Conservation (phyloP, 805 yeast species). For the Wickerhamomyces alni region DNA sequence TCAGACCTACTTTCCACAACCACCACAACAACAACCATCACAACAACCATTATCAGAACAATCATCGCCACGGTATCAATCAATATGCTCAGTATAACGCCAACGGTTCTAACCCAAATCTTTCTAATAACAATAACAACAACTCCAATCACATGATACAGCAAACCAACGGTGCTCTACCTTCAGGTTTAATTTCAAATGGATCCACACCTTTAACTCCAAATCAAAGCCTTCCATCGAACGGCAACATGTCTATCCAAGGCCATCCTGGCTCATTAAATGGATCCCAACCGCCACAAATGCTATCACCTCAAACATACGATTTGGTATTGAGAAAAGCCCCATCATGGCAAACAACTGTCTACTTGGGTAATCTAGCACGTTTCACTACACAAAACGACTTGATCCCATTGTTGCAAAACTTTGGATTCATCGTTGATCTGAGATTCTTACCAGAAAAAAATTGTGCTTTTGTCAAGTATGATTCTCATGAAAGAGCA, state of each 20-base stretch:
- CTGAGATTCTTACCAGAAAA: slow-evolving; percentile 74
- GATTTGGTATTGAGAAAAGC: slow-evolving; percentile 72
- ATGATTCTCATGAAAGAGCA: slow-evolving; percentile 82
- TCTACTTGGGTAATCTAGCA: slow-evolving; percentile 80
- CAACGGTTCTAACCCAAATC: slow-evolving; percentile 7
- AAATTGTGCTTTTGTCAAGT: slow-evolving; percentile 86
- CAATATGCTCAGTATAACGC: slow-evolving; percentile 2
- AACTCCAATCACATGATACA: not conserved
- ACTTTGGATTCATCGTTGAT: slow-evolving; percentile 78
- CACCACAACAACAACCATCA: slow-evolving; percentile 3
- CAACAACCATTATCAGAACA: slow-evolving; percentile 4
- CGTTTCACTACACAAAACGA: slow-evolving; percentile 71
- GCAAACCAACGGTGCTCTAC: not conserved
- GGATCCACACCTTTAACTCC: not conserved
- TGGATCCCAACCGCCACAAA: not conserved
- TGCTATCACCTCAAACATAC: slow-evolving; percentile 46
- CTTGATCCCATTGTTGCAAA: slow-evolving; percentile 65
- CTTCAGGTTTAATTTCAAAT: not conserved
- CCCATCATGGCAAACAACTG: slow-evolving; percentile 81
- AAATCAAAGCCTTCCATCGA: not conserved
- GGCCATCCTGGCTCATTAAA: not conserved
- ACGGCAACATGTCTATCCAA: slow-evolving; percentile 2
- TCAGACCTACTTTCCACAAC: slow-evolving; percentile 5
- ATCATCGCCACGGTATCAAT: slow-evolving; percentile 2
- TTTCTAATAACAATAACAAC: not conserved